Evolutionary conservation across 352 stramenopile species (phyloP), one percentile per base, ranked within the genome.

Genomic region (Phytophthora cactorum): DNA sequence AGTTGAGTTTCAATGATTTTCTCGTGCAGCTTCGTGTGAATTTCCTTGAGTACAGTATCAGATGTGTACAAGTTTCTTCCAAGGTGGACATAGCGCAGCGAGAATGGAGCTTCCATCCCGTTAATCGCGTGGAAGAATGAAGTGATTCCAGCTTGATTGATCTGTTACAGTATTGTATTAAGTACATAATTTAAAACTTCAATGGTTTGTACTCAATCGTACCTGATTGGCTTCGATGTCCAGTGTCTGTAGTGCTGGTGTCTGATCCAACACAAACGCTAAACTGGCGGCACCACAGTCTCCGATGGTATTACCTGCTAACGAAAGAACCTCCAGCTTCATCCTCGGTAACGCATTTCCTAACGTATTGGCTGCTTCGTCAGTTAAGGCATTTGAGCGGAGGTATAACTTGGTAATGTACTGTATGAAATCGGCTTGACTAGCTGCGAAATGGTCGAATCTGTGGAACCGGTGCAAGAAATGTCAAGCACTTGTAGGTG

Each of bases 181-280:
- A 17, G 27, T 41, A 6, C 4, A 41, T 22, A 34, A 29, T 29
- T 29, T 8, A 28, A 11, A 17, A 39, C 28, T 5, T 27, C 3
- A 15, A 1, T 11, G 6, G 6, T 31, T 28, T 41, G 9, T 25
- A n/a, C n/a, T 25, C 17, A 17, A n/a, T 32, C 64, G 27, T 29
- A 89, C 81, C 65, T 79, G 56, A 28, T 91, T 91, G 3, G 81
- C 56, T 3, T 85, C 80, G 0, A 91, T 58, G 27, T 84, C 77
- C 1, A 91, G 69, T 8, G 70, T 79, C 28, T 83, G 63, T 5
- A 91, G 49, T 1, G 46, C 50, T 17, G 57, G n/a, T 2, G 67
- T 67, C 22, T 74, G 50, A 43, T 88, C 80, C 8, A 91, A 52
- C 2, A 75, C 69, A 39, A 89, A 89, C 0, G 75, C 77, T 9